Evolutionary conservation across 495 filamentous ascomycete genomes (phyloP), one percentile per base, ranked within the genome.

Genomic region (Penicillium robsamsonii): DNA sequence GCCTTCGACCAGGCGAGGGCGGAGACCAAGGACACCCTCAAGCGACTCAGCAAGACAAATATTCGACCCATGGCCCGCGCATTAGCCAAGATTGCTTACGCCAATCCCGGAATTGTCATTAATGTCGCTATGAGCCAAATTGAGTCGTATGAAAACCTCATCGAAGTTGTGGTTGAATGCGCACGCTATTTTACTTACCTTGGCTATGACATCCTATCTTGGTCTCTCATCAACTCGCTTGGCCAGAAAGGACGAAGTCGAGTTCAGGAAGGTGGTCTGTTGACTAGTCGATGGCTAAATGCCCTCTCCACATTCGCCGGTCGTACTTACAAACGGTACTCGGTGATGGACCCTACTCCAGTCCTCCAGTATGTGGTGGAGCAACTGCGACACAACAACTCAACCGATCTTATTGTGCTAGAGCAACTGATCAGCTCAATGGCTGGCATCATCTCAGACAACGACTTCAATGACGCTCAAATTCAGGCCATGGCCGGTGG

Each of bases 41-140:
- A 96, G 70, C 81, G 92, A 31, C 79, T 97, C 44, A 92, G 88
- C 58, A 85, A 88, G 53, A 89, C 87, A 38, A 96, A 96, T 63
- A 81, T 90, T n/a, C 82, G 84, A 25, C 79, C 82, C 22, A 96
- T 95, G 85, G 91, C 92, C 41, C 84, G 90, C 59, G 81, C 82
- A 17, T 77, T 99, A 40, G 91, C 93, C 3, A 96, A 96, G 73
- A 86, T 91, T 10, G 89, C 92, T 8, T 88, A 87, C 57, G 84
- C 89, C 7, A 91, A 87, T 13, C 95, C 95, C 4, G 92, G 91
- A n/a, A 79, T 94, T 43, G 91, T 99, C 25, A 95, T 96, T 75
- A 85, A 84, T 61, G 85, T 92, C 41, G 89, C 91, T 11, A 81
- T 97, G 52, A 81, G 79, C 31, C 91, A 96, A 64, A 91, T 96